A percentile compares a stretch with the other conserved stretches of the same genome.
Conservation (phyloP, 2,329 filamentous ascomycete species). For the Colletotrichum horii region DNA sequence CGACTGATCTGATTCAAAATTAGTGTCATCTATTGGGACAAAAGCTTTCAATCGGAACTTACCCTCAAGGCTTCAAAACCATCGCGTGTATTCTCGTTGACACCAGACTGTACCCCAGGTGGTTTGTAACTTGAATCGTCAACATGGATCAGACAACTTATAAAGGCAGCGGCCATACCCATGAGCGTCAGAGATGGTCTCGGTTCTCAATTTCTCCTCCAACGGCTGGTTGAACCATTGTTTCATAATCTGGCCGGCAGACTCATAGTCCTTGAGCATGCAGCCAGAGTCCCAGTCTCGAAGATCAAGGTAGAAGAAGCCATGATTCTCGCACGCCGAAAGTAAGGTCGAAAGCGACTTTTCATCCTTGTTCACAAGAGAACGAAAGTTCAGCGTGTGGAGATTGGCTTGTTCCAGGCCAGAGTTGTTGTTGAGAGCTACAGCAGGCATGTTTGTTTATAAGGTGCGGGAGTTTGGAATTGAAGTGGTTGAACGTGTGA, state of each 20-base stretch:
- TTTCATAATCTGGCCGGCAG: background rate
- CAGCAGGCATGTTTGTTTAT: background rate
- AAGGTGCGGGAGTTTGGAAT: background rate
- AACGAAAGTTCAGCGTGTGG: background rate
- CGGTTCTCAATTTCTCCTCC: background rate
- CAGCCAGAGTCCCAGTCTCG: background rate
- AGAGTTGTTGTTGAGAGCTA: background rate
- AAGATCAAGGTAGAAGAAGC: background rate
- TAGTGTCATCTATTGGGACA: fast-evolving
- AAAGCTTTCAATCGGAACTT: background rate
- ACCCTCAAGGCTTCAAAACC: background rate
- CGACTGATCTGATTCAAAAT: background rate
- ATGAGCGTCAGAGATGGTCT: background rate
- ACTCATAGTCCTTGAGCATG: background rate
- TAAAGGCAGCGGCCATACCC: fast-evolving
- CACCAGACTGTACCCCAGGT: background rate
- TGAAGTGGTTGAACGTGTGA: fast-evolving
- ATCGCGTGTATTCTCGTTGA: background rate
- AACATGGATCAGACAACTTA: fast-evolving
- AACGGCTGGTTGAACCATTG: background rate
- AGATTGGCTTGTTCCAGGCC: background rate
- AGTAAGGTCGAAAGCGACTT: background rate
- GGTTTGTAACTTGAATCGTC: background rate
- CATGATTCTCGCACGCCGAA: background rate
- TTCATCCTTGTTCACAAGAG: background rate